Base-by-base conservation (phyloP, 768 basidiomycete species). In the Russula olivacea region DNA sequence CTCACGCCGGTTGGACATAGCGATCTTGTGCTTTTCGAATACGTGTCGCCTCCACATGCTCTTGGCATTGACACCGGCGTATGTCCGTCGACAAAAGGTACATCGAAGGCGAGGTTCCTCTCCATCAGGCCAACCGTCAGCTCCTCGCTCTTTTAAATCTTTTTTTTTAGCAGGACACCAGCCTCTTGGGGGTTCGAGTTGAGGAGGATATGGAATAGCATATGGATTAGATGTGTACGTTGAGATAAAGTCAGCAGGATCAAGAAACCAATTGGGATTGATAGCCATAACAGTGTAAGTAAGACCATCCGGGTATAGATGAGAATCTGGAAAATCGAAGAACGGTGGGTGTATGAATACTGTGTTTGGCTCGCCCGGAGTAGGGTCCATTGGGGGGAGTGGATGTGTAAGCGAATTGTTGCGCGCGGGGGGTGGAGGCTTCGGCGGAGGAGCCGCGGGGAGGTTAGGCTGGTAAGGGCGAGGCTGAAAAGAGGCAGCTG, bases 11-110 rank as follows among this genome's bases (percentile, higher is more conserved):
- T 93, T 93, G 41, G 89, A 81, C 91, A 93, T 92, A 43, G 90
- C 88, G 69, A 93, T 89, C 74, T 90, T 91, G 72, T 93, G 90
- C 71, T 92, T 91, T 74, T 93, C 91, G 66, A 87, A 91, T 34
- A 93, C 90, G 72, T 93, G 90, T 52, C 90, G 80, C 63, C 90
- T 77, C 90, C 90, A 93, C 90, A 93, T 93, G 70, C 89, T 91
- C 74, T 92, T 91, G 7, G 90, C 91, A 71, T 93, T 93, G 36
- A 90, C 88, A 12, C 90, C 90, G 4, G 89, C 87, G 68, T 93
- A 93, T 6, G 85, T 87, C 67, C 91, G 81, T 67, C 91, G 77
- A 69, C 90, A 93, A 70, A 93, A 91, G 1, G 90, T 92, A 74
- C 90, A 93, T 53, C 90, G 80, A 28, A 93, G 78, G 19, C 87